Evolutionary conservation across 176 grass and related monocot species (phyloP), one percentile per base, ranked within the genome.

Genomic region (Oryza rufipogon): DNA sequence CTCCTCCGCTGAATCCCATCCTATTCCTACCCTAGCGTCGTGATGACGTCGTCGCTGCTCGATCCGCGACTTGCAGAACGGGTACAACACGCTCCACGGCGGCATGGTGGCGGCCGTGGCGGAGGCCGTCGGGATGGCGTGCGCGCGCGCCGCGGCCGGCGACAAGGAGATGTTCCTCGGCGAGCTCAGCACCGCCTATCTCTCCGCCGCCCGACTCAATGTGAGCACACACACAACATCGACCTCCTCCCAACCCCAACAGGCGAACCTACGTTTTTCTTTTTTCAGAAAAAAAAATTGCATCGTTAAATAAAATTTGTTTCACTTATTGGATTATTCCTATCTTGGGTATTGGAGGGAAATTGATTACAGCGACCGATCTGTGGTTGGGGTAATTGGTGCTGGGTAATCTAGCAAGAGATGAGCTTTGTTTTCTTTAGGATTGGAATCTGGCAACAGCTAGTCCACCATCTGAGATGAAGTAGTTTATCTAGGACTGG

Each of bases 121-220:
- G 25, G 90, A 92, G 80, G 80, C 76, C 74, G 51, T 89, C 19
- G 87, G 86, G 32, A 49, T 87, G 79, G 90, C 90, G 41, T 92
- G 83, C 70, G 87, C 69, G 54, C 71, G 81, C 34, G 66, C 65
- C 7, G 90, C 71, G 4, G 70, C 70, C 1, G 83, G 70, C 12
- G 84, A 92, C 52, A 66, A 51, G 34, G 91, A 92, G 54, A 80
- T 86, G 79, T 92, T 92, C 75, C 91, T 92, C 38, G 91, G 91
- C 28, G 91, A 92, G 80, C 81, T 86, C 64, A 87, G 82, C 79
- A 87, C 87, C 23, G 32, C 84, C 3, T 92, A 89, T 32, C 90
- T 92, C 32, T 66, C 84, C 6, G 79, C 90, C 2, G 90, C 83
- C 4, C 80, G 83, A 13, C 30, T 83, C 26, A 17, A 92, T 75